Evolutionary conservation across 495 filamentous ascomycete genomes (phyloP).

Genomic region (Penicillium taxi): DNA sequence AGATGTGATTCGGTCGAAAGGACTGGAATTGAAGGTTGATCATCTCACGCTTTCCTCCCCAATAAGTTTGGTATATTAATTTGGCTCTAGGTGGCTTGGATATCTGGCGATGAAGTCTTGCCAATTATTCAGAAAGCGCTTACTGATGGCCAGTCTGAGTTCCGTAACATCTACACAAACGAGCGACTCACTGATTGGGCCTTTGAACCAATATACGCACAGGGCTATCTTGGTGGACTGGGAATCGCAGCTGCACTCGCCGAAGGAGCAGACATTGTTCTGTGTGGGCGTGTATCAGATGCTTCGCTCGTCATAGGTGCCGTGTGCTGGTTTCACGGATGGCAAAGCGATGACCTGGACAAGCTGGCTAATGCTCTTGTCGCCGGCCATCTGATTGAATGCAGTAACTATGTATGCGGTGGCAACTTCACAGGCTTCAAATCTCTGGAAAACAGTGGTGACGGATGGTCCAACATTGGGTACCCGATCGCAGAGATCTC

Average conservation of each 20-base stretch:
- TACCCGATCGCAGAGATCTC: slow-evolving; percentile 54
- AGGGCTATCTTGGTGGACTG: slow-evolving; percentile 45
- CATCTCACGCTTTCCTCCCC: background rate
- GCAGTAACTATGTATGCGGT: slow-evolving; percentile 47
- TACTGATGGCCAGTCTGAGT: slow-evolving; percentile 26
- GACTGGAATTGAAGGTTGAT: slow-evolving; percentile 36
- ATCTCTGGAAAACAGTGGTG: slow-evolving; percentile 25
- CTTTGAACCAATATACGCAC: slow-evolving; percentile 48
- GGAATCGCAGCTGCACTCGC: slow-evolving; percentile 43
- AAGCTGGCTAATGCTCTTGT: slow-evolving; percentile 46
- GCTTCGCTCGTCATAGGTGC: slow-evolving; percentile 47
- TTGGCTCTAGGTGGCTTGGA: slow-evolving; percentile 31
- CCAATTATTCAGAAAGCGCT: slow-evolving; percentile 32
- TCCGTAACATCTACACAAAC: slow-evolving; percentile 47
- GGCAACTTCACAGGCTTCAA: slow-evolving; percentile 55
- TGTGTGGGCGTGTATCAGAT: slow-evolving; percentile 50
- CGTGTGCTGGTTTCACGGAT: slow-evolving; percentile 42
- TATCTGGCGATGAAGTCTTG: slow-evolving; percentile 47
- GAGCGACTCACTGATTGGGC: slow-evolving; percentile 40
- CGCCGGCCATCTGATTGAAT: slow-evolving; percentile 50
- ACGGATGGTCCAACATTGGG: slow-evolving; percentile 41
- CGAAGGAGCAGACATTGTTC: slow-evolving; percentile 49
- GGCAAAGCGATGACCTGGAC: slow-evolving; percentile 36
- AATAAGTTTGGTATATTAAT: background rate
- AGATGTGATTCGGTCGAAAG: slow-evolving; percentile 34